A percentile compares a stretch with the other conserved stretches of the same genome.
phyloP scores from a whole-genome alignment of 2,329 filamentous ascomycete genomes.

The Xylaria sp. region DNA sequence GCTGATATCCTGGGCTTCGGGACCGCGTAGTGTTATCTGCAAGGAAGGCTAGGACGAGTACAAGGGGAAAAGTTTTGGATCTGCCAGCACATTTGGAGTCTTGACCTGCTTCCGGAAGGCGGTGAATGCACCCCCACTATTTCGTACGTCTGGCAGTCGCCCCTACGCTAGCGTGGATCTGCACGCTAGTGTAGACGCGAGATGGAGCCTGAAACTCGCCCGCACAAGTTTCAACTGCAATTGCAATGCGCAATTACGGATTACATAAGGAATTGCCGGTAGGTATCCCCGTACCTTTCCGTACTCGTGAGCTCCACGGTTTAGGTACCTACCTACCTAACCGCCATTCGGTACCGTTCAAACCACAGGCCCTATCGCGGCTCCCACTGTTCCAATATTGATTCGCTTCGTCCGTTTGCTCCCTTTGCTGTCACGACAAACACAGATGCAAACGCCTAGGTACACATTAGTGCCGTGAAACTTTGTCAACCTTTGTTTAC shows the following conservation, averaged over 20 bases:
- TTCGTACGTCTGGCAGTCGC: neutral
- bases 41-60: neutral
- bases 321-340: too few relatives aligned
- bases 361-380: neutral
- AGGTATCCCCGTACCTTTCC: too few relatives aligned
- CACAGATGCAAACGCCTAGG: too few relatives aligned
- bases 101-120: slow-evolving; percentile 22
- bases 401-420: too few relatives aligned
- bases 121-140: slow-evolving; percentile 25
- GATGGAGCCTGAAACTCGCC: neutral
- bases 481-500: too few relatives aligned
- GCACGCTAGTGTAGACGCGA: neutral
- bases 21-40: neutral
- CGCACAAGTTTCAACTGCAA: neutral
- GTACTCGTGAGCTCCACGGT: too few relatives aligned
- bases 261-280: neutral
- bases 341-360: too few relatives aligned
- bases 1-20: neutral
- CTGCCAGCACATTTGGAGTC: slow-evolving; percentile 21
- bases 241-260: neutral
- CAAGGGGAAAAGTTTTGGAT: slow-evolving; percentile 22
- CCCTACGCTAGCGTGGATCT: neutral
- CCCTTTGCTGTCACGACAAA: too few relatives aligned
- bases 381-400: neutral
- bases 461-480: too few relatives aligned